phyloP scores from a whole-genome alignment of 108 stramenopile species.

The Cyclotella baltica region DNA sequence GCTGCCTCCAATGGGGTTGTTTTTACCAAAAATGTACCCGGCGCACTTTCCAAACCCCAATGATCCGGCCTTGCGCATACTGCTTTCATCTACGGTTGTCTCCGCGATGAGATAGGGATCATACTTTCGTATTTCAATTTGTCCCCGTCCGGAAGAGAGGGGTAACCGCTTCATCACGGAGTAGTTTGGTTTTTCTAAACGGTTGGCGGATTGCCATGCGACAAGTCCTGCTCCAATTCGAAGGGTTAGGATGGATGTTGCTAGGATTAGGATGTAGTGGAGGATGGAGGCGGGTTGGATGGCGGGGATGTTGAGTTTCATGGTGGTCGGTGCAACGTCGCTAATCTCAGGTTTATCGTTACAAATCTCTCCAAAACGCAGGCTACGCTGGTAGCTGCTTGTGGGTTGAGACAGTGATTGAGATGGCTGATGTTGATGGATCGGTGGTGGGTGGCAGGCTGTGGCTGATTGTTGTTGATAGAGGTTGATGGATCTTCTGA shows the following conservation, averaged over 20 bases:
- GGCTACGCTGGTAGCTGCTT: too few relatives aligned
- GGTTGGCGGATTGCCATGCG: conserved; percentile 58
- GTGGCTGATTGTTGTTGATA: not conserved
- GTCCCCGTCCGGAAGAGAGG: conserved; percentile 11
- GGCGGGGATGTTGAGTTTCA: not conserved
- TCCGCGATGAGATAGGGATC: conserved; percentile 73
- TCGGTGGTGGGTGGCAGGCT: too few relatives aligned
- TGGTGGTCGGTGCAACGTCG: too few relatives aligned
- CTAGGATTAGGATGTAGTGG: conserved; percentile 17
- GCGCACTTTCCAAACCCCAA: conserved; percentile 63
- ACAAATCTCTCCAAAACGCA: too few relatives aligned
- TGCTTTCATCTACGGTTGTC: conserved; percentile 55
- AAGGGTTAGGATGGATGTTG: conserved; percentile 33
- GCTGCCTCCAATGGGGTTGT: conserved; percentile 23
- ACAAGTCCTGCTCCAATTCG: conserved; percentile 59
- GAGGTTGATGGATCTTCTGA: not conserved
- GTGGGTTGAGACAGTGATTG: too few relatives aligned
- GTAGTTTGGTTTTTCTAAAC: conserved; percentile 63
- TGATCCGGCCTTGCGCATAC: conserved; percentile 51
- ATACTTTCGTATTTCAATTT: conserved; percentile 67
- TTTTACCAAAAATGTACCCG: conserved; percentile 74
- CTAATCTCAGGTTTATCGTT: too few relatives aligned
- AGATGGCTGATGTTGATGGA: too few relatives aligned
- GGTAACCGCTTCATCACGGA: conserved; percentile 51
- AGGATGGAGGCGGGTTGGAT: conserved; percentile 9